phyloP scores from a whole-genome alignment of 2,329 filamentous ascomycete species.

The Coniochaeta sp. region DNA sequence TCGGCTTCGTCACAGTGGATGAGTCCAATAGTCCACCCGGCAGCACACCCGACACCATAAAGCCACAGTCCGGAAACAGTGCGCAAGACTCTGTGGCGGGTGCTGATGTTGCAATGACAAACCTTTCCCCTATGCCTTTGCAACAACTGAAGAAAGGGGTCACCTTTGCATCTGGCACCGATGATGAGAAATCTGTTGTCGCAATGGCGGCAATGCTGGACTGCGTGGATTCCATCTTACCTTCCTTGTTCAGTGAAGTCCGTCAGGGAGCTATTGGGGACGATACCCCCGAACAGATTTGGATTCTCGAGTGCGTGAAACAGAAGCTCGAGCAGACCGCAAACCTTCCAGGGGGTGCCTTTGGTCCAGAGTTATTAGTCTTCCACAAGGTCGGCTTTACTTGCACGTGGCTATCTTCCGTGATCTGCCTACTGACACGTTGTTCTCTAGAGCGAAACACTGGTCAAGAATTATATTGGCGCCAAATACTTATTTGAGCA shows the following conservation, averaged over 20 bases:
- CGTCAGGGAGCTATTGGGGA: background rate
- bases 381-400: background rate
- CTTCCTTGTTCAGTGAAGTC: background rate
- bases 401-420: background rate
- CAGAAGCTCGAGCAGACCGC: background rate
- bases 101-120: background rate
- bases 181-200: background rate
- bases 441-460: background rate
- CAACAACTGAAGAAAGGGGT: background rate
- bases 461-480: background rate
- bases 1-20: constrained; percentile 23
- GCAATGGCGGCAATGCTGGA: background rate
- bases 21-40: background rate
- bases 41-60: background rate
- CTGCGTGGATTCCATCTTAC: background rate
- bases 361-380: background rate
- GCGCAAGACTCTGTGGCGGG: background rate
- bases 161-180: background rate
- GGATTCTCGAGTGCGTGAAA: background rate
- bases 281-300: background rate
- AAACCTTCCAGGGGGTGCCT: background rate
- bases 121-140: background rate
- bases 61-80: background rate
- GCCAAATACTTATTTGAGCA: background rate
- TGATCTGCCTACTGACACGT: background rate